phyloP scores from a whole-genome alignment of 2,329 filamentous ascomycete species.

The Alternaria rosae region DNA sequence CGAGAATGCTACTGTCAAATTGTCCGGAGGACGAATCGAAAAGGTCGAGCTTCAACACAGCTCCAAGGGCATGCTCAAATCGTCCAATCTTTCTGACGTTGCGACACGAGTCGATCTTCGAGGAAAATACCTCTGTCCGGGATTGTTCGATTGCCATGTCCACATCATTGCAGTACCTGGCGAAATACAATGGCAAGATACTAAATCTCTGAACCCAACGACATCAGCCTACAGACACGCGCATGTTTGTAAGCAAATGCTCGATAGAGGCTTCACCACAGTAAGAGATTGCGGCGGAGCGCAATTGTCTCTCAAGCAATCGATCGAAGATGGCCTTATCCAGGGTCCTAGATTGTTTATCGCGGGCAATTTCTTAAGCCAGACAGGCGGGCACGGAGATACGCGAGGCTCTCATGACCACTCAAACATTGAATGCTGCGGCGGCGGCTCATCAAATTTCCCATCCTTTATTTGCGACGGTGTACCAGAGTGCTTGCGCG shows the following conservation, averaged over 20 bases:
- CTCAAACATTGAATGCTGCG: no score
- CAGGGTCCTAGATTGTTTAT: no score
- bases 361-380: conserved; percentile 64
- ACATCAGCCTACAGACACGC: background rate
- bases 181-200: conserved; percentile 2
- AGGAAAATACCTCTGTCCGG: conserved; percentile 58
- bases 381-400: conserved; percentile 67
- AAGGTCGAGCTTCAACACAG: no score
- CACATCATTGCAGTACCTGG: conserved; percentile 25
- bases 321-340: conserved; percentile 52
- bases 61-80: no score
- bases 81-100: background rate
- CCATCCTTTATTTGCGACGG: no score
- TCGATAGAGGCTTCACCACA: conserved; percentile 60
- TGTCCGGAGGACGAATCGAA: no score
- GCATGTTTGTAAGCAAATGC: background rate
- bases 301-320: conserved; percentile 62
- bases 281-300: conserved; percentile 67
- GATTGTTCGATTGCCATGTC: conserved; percentile 58
- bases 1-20: no score
- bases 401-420: conserved; percentile 32
- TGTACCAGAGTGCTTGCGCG: background rate
- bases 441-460: no score
- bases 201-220: conserved; percentile 6
- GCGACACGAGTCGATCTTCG: conserved; percentile 48